A percentile compares a stretch with the other conserved stretches of the same genome.
phyloP scores from a whole-genome alignment of 345 rosid species.

The Ceriops tagal region DNA sequence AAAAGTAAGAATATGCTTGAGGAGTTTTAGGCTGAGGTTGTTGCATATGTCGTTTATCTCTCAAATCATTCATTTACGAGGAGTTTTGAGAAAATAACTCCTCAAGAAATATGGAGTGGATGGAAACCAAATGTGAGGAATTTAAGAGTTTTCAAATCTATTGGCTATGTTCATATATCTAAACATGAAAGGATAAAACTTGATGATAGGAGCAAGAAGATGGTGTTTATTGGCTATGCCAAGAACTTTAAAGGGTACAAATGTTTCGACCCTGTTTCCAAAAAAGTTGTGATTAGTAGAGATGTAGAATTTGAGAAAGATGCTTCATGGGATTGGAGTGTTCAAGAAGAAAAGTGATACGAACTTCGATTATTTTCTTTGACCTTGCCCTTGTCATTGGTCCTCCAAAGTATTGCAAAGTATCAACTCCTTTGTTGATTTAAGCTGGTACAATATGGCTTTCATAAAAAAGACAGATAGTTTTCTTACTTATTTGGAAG shows the following conservation, averaged over 20 bases:
- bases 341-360: background rate
- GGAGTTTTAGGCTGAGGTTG: background rate
- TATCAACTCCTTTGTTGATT: no score
- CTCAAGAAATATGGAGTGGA: background rate
- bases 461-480: background rate
- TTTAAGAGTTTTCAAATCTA: background rate
- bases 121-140: background rate
- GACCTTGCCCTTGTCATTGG: no score
- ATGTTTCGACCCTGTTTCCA: background rate
- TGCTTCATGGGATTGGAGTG: background rate
- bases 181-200: no score
- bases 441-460: no score
- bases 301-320: constrained; percentile 1
- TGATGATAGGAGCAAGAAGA: background rate
- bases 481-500: no score
- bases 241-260: background rate
- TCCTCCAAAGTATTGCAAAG: no score
- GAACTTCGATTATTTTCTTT: no score
- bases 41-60: background rate
- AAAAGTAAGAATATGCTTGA: no score
- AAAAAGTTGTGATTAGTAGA: background rate
- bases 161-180: background rate
- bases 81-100: background rate
- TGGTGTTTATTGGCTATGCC: background rate
- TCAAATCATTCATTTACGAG: background rate